Evolutionary conservation across 78 protist genomes (phyloP).

Genomic region (Dictyostelium capitatum): DNA sequence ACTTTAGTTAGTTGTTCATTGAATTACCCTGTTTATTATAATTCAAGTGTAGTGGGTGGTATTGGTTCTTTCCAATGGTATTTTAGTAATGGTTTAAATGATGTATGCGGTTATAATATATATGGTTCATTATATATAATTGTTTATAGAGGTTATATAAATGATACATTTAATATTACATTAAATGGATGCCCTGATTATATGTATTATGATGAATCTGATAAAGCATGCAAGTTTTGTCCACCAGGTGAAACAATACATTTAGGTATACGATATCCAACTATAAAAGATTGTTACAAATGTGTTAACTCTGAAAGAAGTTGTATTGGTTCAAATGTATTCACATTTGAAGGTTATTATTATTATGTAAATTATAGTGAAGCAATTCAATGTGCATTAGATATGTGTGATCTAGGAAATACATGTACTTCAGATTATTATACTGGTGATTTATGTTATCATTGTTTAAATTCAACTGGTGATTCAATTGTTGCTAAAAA

Average conservation of each 20-base stretch:
- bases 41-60: no score
- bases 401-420: not conserved
- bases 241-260: not conserved
- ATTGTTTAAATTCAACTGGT: not conserved
- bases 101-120: no score
- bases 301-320: not conserved
- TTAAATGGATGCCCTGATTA: not conserved
- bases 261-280: no score
- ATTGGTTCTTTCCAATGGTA: no score
- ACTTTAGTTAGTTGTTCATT: no score
- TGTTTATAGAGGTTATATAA: not conserved
- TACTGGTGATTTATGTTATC: not conserved
- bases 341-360: not conserved
- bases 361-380: not conserved
- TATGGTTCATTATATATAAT: no score
- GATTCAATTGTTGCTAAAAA: not conserved
- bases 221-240: not conserved
- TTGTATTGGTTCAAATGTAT: not conserved
- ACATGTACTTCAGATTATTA: not conserved
- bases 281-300: not conserved
- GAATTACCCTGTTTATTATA: no score
- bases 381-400: not conserved
- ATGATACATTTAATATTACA: not conserved
- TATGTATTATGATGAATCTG: not conserved
- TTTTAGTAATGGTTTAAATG: no score